These are phyloP conservation scores for Recurvomyces mirabilis DNA, from an alignment of 495 filamentous ascomycete genomes.

Conservation along the genomic window DNA sequence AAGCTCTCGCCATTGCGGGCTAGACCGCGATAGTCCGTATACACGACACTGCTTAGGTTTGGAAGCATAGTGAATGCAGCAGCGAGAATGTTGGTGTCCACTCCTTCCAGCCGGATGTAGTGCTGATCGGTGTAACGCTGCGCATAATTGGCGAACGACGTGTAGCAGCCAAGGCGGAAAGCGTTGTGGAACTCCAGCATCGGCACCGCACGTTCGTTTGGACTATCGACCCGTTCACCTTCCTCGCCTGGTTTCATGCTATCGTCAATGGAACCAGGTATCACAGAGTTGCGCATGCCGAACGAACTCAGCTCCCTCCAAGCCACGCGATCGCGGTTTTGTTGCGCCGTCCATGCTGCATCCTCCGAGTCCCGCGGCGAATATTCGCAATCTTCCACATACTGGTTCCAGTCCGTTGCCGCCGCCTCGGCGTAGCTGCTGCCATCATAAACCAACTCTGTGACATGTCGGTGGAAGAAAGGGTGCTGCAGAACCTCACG, in stretches of 20 bases:
- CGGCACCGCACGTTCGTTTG: background rate
- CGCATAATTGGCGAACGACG: background rate
- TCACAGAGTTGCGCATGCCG: background rate
- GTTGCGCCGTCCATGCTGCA: background rate
- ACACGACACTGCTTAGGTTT: background rate
- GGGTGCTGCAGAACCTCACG: background rate
- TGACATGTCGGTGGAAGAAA: background rate
- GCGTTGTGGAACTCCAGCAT: background rate
- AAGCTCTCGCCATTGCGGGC: background rate
- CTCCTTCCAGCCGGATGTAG: background rate
- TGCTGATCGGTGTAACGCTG: constrained; percentile 1
- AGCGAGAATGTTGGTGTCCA: background rate
- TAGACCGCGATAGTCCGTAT: background rate
- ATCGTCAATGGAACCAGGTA: background rate
- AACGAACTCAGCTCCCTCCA: background rate
- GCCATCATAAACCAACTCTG: background rate
- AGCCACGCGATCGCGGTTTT: background rate
- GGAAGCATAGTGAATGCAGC: background rate
- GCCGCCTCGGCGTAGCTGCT: constrained; percentile 1
- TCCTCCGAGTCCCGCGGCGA: background rate
- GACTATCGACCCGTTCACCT: background rate
- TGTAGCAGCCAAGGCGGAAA: constrained; percentile 2
- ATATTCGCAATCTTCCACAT: background rate
- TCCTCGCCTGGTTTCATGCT: background rate
- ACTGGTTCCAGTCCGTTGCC: background rate